phyloP scores from a whole-genome alignment of 352 stramenopile genomes.

The Globisporangium heterothallicum region DNA sequence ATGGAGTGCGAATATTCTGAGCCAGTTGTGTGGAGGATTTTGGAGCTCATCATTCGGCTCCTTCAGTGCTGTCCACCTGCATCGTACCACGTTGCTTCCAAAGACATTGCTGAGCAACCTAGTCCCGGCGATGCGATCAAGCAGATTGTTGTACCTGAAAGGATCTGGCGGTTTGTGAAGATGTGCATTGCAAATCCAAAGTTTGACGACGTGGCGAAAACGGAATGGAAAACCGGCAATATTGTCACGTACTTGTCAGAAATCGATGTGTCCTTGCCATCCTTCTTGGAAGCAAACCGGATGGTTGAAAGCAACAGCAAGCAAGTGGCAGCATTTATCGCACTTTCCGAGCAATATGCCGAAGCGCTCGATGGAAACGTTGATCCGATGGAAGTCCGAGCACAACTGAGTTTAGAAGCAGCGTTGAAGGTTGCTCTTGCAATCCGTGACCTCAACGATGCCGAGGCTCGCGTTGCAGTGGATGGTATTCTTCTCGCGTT shows the following conservation, averaged over 20 bases:
- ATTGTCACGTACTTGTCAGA: conserved; percentile 17
- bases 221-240: conserved; percentile 33
- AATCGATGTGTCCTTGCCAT: conserved; percentile 8
- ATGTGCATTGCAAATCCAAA: conserved; percentile 21
- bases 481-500: conserved; percentile 14
- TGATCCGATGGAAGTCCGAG: conserved; percentile 5
- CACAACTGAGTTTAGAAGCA: conserved; percentile 17
- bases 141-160: conserved; percentile 23
- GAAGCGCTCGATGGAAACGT: conserved; percentile 12
- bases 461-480: conserved; percentile 22
- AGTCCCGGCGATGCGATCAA: neutral
- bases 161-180: conserved; percentile 37
- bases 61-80: conserved; percentile 29
- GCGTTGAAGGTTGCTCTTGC: conserved; percentile 24
- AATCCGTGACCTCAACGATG: conserved; percentile 14
- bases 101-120: no score
- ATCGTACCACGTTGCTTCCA: conserved; percentile 18
- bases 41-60: conserved; percentile 37
- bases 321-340: conserved; percentile 28
- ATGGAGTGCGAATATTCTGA: neutral
- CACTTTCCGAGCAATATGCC: conserved; percentile 13
- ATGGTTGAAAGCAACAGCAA: conserved; percentile 16
- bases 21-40: conserved; percentile 7
- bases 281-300: conserved; percentile 26
- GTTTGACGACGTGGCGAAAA: conserved; percentile 18